Conservation (phyloP, 306 rosid genomes). For the Coriaria nepalensis region DNA sequence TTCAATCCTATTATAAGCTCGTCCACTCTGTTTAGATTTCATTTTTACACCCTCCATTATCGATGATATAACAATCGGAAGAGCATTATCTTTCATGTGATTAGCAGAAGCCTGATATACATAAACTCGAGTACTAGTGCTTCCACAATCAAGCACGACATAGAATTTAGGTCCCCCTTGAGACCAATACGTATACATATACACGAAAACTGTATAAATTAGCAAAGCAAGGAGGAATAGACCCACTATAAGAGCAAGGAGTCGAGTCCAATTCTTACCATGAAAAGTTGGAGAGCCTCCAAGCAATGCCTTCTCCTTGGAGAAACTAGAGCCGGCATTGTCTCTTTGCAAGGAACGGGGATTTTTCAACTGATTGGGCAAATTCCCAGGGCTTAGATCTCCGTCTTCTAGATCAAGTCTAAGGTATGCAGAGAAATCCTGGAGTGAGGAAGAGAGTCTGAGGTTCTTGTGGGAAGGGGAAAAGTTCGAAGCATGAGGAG, state of each 20-base stretch:
- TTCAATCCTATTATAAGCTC: slow-evolving; percentile 90
- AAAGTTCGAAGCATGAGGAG: slow-evolving; percentile 15
- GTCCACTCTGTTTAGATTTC: slow-evolving; percentile 32
- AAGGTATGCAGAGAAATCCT: slow-evolving; percentile 56
- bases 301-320: slow-evolving; percentile 42
- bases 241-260: slow-evolving; percentile 25
- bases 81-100: slow-evolving; percentile 27
- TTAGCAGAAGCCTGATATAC: slow-evolving; percentile 55
- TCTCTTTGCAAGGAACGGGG: slow-evolving; percentile 34
- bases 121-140: slow-evolving; percentile 76
- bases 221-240: slow-evolving; percentile 36
- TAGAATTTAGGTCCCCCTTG: slow-evolving; percentile 48
- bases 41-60: slow-evolving; percentile 23
- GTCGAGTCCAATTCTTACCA: slow-evolving; percentile 41
- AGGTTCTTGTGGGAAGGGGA: slow-evolving; percentile 24
- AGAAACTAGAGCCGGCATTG: slow-evolving; percentile 31
- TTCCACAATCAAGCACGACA: slow-evolving; percentile 85
- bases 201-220: slow-evolving; percentile 33
- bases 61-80: slow-evolving; percentile 50
- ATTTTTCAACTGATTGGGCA: slow-evolving; percentile 17
- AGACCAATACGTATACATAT: slow-evolving; percentile 50
- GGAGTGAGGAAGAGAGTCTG: slow-evolving; percentile 66
- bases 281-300: slow-evolving; percentile 20
- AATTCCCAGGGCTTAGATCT: not conserved
- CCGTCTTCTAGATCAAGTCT: slow-evolving; percentile 22